Conservation (phyloP, 2,329 filamentous ascomycete genomes). For the Fusarium liriodendri region DNA sequence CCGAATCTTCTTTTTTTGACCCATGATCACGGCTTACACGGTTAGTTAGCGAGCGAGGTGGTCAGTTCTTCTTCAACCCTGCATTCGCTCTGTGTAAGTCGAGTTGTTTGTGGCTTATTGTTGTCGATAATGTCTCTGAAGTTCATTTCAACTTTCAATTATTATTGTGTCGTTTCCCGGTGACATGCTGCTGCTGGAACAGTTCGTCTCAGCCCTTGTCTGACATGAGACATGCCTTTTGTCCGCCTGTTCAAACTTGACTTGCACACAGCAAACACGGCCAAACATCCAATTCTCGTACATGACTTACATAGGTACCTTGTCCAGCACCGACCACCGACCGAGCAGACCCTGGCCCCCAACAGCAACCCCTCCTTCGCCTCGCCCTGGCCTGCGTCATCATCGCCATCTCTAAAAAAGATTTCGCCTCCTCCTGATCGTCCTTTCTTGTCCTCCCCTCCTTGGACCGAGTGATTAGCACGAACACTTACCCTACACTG, state of each 20-base stretch:
- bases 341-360: not conserved
- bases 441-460: conserved; percentile 4
- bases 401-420: conserved; percentile 5
- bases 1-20: conserved; percentile 15
- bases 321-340: conserved; percentile 12
- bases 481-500: conserved; percentile 35
- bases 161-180: not conserved
- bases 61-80: conserved; percentile 10
- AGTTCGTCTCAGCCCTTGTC: not conserved
- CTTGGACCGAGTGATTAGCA: conserved; percentile 1
- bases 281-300: conserved; percentile 23
- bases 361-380: not conserved
- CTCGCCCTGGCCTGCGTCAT: conserved; percentile 17
- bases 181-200: not conserved
- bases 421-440: conserved; percentile 15
- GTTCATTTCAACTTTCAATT: not conserved
- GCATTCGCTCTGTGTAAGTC: conserved; percentile 25
- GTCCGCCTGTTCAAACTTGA: not conserved
- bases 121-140: not conserved
- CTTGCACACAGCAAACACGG: not conserved
- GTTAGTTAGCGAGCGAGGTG: conserved; percentile 4
- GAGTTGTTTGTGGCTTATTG: not conserved
- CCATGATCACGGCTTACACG: conserved; percentile 8
- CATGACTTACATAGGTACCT: conserved; percentile 4
- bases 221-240: not conserved